phyloP scores from a whole-genome alignment of 164 flowering plant genomes.

The Taxillus chinensis region DNA sequence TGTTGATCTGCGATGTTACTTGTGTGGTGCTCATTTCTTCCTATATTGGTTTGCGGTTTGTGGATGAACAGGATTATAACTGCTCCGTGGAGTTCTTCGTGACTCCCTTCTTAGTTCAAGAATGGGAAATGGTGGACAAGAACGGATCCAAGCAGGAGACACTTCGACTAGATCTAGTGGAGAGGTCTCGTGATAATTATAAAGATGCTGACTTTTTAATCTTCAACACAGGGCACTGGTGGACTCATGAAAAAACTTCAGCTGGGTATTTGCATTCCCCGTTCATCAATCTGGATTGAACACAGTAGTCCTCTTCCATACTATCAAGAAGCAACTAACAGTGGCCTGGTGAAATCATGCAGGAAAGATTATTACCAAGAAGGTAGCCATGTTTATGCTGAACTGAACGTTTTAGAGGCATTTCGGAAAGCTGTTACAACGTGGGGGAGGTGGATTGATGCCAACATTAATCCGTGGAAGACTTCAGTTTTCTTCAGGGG shows the following conservation, averaged over 20 bases:
- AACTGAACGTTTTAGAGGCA: slow-evolving; percentile 74
- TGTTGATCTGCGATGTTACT: background rate
- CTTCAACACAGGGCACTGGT: slow-evolving; percentile 99
- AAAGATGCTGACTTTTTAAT: slow-evolving; percentile 70
- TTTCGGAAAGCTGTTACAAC: slow-evolving; percentile 79
- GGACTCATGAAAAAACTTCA: slow-evolving; percentile 98
- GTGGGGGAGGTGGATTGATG: slow-evolving; percentile 94
- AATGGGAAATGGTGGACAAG: slow-evolving; percentile 56
- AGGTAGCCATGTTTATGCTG: slow-evolving; percentile 72
- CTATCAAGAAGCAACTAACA: background rate
- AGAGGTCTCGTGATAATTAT: slow-evolving; percentile 42
- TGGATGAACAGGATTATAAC: slow-evolving; percentile 55
- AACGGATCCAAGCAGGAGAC: slow-evolving; percentile 75
- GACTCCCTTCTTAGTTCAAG: slow-evolving; percentile 84
- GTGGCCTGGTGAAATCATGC: slow-evolving; percentile 11
- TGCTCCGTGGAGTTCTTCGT: slow-evolving; percentile 83
- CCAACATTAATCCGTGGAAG: slow-evolving; percentile 53
- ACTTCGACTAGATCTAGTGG: slow-evolving; percentile 72
- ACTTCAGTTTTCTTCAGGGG: slow-evolving; percentile 80
- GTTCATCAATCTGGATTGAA: background rate
- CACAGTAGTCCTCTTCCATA: background rate
- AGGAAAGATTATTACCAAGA: slow-evolving; percentile 96
- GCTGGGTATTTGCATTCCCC: slow-evolving; percentile 41
- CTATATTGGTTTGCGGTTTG: background rate
- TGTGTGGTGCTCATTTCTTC: background rate